Conservation (phyloP, 257 asterid species). For the Striga asiatica region DNA sequence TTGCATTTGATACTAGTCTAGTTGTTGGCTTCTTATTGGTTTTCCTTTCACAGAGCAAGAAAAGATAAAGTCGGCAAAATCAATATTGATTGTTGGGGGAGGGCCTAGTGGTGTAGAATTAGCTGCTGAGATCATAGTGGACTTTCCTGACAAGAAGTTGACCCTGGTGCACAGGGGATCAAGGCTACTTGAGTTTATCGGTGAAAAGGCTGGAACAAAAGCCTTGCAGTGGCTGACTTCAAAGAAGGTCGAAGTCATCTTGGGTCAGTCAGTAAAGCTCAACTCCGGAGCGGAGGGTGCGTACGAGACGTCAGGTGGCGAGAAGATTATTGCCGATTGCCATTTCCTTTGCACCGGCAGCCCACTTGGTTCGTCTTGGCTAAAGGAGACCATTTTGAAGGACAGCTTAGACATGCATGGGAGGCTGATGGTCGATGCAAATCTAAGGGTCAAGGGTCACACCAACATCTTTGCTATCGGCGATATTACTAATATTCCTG, state of each 20-base stretch:
- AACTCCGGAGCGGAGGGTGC: conserved; percentile 33
- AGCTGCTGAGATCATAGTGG: conserved; percentile 64
- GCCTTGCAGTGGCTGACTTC: conserved; percentile 61
- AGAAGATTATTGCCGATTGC: conserved; percentile 60
- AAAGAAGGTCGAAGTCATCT: conserved; percentile 64
- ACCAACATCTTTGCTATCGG: conserved; percentile 59
- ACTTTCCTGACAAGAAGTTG: conserved; percentile 77
- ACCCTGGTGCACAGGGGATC: conserved; percentile 65
- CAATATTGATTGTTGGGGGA: conserved; percentile 71
- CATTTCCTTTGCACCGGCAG: conserved; percentile 56
- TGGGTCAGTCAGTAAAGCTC: conserved; percentile 52
- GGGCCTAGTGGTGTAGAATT: conserved; percentile 92
- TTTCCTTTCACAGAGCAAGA: conserved; percentile 39
- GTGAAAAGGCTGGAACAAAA: conserved; percentile 56
- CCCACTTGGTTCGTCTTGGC: conserved; percentile 64
- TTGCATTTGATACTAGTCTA: too few species aligned
- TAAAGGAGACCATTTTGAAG: conserved; percentile 34
- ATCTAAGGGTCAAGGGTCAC: conserved; percentile 58
- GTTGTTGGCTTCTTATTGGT: too few species aligned
- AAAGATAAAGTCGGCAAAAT: conserved; percentile 55
- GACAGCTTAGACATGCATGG: conserved; percentile 52
- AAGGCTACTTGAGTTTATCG: conserved; percentile 57
- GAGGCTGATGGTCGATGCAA: conserved; percentile 50
- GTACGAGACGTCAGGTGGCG: conserved; percentile 58
- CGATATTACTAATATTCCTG: conserved; percentile 65